Evolutionary conservation across 2,329 filamentous ascomycete genomes (phyloP).

Genomic region (Epichloe bromicola): DNA sequence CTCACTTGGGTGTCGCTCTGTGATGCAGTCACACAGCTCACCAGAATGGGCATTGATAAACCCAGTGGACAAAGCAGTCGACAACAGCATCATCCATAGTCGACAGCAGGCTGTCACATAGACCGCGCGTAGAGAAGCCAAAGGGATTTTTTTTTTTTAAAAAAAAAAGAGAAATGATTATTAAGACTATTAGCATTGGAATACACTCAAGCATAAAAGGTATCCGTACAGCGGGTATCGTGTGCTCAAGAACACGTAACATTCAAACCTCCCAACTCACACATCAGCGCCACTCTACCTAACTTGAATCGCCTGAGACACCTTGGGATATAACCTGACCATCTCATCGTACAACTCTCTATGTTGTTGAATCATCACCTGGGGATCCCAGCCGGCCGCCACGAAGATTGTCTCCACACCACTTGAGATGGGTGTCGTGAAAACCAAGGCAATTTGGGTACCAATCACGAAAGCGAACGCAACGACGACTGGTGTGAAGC

Average conservation of each 20-base stretch:
- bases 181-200: neutral
- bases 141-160: neutral
- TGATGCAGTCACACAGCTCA: too few relatives aligned
- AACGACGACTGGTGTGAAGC: slow-evolving; percentile 65
- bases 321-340: slow-evolving; percentile 69
- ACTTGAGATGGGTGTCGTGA: slow-evolving; percentile 75
- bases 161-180: neutral
- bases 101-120: too few relatives aligned
- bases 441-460: slow-evolving; percentile 77
- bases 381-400: slow-evolving; percentile 54
- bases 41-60: too few relatives aligned
- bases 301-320: slow-evolving; percentile 57
- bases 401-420: slow-evolving; percentile 92
- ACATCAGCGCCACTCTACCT: slow-evolving; percentile 2
- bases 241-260: neutral
- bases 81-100: too few relatives aligned
- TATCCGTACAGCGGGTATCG: neutral
- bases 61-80: too few relatives aligned
- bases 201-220: neutral
- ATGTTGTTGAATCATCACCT: slow-evolving; percentile 73
- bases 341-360: slow-evolving; percentile 69
- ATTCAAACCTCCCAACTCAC: neutral
- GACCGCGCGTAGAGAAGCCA: too few relatives aligned
- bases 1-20: too few relatives aligned
- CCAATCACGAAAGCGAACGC: slow-evolving; percentile 84